Conservation (phyloP, 192 early-diverging fungal genomes). For the Backusella macrospora region DNA sequence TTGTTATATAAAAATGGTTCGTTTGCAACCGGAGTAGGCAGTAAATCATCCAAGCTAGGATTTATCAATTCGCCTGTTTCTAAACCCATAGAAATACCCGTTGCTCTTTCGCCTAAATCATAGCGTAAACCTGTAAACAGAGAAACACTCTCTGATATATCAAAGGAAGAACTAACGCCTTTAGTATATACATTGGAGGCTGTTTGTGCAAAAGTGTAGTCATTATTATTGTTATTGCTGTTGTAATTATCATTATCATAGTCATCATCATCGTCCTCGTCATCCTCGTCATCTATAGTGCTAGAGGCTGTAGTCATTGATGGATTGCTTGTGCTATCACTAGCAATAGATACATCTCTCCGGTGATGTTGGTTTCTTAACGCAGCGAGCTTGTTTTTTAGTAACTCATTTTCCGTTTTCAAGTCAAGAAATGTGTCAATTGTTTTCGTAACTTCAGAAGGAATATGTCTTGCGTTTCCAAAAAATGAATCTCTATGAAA, state of each 20-base stretch:
- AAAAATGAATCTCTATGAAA: conserved; percentile 36
- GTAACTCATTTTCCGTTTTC: conserved; percentile 44
- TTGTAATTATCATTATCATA: conserved; percentile 3
- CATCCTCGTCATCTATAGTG: neutral
- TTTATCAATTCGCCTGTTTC: conserved; percentile 21
- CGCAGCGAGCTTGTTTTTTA: conserved; percentile 23
- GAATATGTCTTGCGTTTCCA: conserved; percentile 29
- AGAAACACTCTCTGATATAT: conserved; percentile 26
- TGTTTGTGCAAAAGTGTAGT: neutral
- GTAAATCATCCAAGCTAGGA: neutral
- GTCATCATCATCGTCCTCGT: neutral
- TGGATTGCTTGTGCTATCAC: neutral
- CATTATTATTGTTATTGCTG: neutral
- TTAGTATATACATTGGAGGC: conserved; percentile 30
- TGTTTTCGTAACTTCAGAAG: conserved; percentile 20
- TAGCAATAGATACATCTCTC: neutral
- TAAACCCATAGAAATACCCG: conserved; percentile 31
- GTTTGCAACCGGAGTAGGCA: neutral
- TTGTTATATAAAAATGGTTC: conserved; percentile 1
- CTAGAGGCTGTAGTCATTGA: neutral
- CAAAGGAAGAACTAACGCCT: conserved; percentile 24
- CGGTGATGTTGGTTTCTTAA: conserved; percentile 11
- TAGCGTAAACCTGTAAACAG: conserved; percentile 37
- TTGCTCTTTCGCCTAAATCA: conserved; percentile 29
- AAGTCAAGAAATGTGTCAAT: conserved; percentile 39